Base-by-base conservation (phyloP, 140 eudicot genomes). In the Anethum foeniculum region DNA sequence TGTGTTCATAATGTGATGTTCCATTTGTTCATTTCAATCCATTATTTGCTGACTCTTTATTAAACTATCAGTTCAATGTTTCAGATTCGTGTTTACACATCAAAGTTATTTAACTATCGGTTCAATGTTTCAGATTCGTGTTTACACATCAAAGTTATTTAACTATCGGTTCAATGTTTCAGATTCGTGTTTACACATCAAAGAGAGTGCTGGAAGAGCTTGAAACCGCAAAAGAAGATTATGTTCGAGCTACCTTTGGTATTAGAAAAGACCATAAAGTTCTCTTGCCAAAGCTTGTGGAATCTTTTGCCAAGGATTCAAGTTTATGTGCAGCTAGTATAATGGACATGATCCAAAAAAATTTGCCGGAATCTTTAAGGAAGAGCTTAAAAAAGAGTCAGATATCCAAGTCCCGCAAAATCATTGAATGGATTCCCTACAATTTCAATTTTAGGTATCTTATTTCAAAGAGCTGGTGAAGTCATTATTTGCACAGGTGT, bases 161-260 rank as follows among this genome's bases (percentile, higher is more conserved):
- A n/a, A n/a, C 0, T 5, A 5, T 21, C 15, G 2, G 38, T 74
- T 14, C 1, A 18, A 8, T 76, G 6, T 21, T 39, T 56, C 83
- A 95, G 99, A 87, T 95, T 85, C 99, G 99, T 3, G 87, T 91
- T 47, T 95, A 89, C 86, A 90, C 96, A 27, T 94, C 97, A 5
- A 92, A 95, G 81, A 86, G 97, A 86, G 86, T 95, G 81, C 76
- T 67, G 52, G 96, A 89, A 86, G 99, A 95, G 80, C 88, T 95
- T 30, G 97, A 95, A 88, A 87, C 79, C 39, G 97, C 97, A 19
- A 95, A 95, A 84, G 97, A 90, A 58, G 99, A 95, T 80, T 95
- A 92, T 75, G 86, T 95, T 56, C 84, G 97, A 44, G 97, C 99
- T 64, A 92, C 96, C 44, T 92, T 95, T 77, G 97, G 97, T 46